These are phyloP conservation scores for Pseudogymnoascus sp. DNA, from an alignment of 2,329 filamentous ascomycete species.

Conservation along the genomic window DNA sequence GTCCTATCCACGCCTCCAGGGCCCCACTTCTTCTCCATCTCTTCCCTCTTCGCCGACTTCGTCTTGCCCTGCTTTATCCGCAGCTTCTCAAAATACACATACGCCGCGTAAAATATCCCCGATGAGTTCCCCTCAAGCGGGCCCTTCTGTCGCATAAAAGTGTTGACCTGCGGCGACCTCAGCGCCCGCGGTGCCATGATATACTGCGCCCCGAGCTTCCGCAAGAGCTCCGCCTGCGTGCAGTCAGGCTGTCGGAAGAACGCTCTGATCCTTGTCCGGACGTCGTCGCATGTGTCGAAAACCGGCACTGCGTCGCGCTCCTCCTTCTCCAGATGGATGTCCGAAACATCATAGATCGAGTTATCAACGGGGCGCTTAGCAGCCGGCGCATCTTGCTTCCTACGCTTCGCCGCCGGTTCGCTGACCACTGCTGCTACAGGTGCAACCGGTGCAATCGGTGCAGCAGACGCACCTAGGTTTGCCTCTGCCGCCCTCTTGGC, in stretches of 20 bases:
- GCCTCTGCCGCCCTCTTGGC: constrained; percentile 26
- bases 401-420: background rate
- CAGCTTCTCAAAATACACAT: constrained; percentile 54
- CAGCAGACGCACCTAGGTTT: background rate
- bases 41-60: constrained; percentile 43
- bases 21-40: constrained; percentile 39
- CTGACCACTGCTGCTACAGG: background rate
- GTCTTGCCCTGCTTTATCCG: constrained; percentile 43
- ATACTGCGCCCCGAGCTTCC: constrained; percentile 40
- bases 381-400: background rate
- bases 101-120: constrained; percentile 45
- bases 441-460: background rate
- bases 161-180: constrained; percentile 37
- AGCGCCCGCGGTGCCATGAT: constrained; percentile 31
- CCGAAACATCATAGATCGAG: constrained; percentile 34
- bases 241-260: constrained; percentile 41
- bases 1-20: background rate
- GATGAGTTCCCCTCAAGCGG: constrained; percentile 41
- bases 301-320: constrained; percentile 39
- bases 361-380: background rate
- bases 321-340: constrained; percentile 41
- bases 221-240: constrained; percentile 45
- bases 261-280: constrained; percentile 49
- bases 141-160: constrained; percentile 46
- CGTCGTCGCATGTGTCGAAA: constrained; percentile 51